Percentiles rank a stretch among this genome's conserved stretches.
These are phyloP conservation scores for Phyllosticta ampelicida DNA, from an alignment of 2,329 filamentous ascomycete species.

Conservation along the genomic window DNA sequence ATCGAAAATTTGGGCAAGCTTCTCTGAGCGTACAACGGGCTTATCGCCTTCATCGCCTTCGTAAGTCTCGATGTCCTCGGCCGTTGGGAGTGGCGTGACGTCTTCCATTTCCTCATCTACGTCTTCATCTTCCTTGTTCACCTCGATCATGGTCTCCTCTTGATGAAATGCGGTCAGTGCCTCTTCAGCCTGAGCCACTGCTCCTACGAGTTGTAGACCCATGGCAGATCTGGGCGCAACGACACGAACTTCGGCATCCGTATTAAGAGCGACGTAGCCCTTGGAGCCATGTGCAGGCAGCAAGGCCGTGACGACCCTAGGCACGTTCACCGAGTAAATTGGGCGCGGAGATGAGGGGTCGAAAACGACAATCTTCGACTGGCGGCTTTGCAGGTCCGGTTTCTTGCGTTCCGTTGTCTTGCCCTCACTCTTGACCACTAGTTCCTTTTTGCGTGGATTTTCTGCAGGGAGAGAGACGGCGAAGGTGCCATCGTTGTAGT, in stretches of 20 bases:
- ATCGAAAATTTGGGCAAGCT: constrained; percentile 60
- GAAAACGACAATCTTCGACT: constrained; percentile 53
- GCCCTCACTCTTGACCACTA: constrained; percentile 20
- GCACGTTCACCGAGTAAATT: constrained; percentile 44
- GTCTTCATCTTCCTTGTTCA: constrained; percentile 18
- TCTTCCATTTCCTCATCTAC: constrained; percentile 19
- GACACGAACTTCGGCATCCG: constrained; percentile 58
- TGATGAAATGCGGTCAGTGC: constrained; percentile 18
- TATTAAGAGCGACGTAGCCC: constrained; percentile 67
- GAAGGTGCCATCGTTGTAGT: constrained; percentile 42
- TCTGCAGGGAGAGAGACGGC: constrained; percentile 31
- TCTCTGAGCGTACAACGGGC: constrained; percentile 56
- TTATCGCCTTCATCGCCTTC: constrained; percentile 37
- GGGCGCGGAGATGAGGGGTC: constrained; percentile 48
- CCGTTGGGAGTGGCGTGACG: constrained; percentile 3
- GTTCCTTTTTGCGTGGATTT: constrained; percentile 10
- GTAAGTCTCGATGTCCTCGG: constrained; percentile 25
- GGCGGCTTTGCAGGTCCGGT: constrained; percentile 24
- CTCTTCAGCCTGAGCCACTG: constrained; percentile 18
- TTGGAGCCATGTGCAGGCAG: constrained; percentile 52
- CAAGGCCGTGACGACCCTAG: constrained; percentile 54
- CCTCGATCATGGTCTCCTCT: constrained; percentile 12
- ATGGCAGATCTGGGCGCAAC: constrained; percentile 23
- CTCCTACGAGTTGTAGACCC: constrained; percentile 19
- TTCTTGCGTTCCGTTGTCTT: constrained; percentile 5